Evolutionary conservation across 2,329 filamentous ascomycete species (phyloP).

Genomic region (Aureobasidium sp.): DNA sequence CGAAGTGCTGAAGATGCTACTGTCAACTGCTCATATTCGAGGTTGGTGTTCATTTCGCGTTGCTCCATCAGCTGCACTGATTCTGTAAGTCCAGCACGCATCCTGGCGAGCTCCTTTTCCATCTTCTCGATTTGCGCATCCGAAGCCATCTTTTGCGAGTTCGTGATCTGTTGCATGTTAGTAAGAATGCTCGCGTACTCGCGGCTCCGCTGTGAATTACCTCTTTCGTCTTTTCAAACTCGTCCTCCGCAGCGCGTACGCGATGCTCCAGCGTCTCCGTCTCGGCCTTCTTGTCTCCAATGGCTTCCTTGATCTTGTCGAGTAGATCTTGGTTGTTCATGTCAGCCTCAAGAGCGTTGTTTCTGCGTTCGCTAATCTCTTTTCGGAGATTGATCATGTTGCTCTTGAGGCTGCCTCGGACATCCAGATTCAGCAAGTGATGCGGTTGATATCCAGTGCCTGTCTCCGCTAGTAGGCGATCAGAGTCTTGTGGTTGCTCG

Average conservation of each 20-base stretch:
- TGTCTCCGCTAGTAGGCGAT: slow-evolving; percentile 73
- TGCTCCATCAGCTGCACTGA: slow-evolving; percentile 89
- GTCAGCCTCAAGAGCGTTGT: slow-evolving; percentile 74
- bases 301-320: slow-evolving; percentile 90
- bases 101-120: slow-evolving; percentile 94
- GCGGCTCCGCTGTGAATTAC: slow-evolving; percentile 23
- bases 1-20: slow-evolving; percentile 72
- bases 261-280: slow-evolving; percentile 87
- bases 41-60: slow-evolving; percentile 90
- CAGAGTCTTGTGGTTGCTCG: slow-evolving; percentile 41
- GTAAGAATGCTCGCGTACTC: neutral
- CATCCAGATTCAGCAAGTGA: slow-evolving; percentile 81
- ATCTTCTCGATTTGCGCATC: slow-evolving; percentile 97
- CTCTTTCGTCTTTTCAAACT: slow-evolving; percentile 91
- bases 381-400: slow-evolving; percentile 72
- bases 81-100: slow-evolving; percentile 75
- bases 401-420: slow-evolving; percentile 72
- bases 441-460: slow-evolving; percentile 83
- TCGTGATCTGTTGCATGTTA: slow-evolving; percentile 48
- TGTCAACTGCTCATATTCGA: slow-evolving; percentile 95
- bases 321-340: slow-evolving; percentile 91
- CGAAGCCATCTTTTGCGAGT: slow-evolving; percentile 75
- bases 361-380: slow-evolving; percentile 84
- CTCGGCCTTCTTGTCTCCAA: slow-evolving; percentile 89
- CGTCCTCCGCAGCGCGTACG: slow-evolving; percentile 79